A percentile compares a stretch with the other conserved stretches of the same genome.
Conservation (phyloP, 2,329 filamentous ascomycete genomes). For the Verticillium klebahnii region DNA sequence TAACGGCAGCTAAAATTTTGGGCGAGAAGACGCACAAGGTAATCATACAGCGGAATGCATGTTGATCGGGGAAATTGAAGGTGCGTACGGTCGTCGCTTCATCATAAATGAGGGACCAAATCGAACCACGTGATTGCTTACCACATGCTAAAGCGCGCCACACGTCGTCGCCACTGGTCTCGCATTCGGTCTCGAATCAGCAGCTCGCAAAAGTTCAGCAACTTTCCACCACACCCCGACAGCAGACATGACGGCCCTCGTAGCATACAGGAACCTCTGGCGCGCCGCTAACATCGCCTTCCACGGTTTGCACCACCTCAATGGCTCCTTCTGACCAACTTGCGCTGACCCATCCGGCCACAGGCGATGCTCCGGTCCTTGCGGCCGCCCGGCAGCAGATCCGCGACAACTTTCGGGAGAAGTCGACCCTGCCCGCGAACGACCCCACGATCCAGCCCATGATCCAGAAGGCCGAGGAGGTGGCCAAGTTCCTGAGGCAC, state of each 20-base stretch:
- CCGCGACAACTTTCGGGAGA: slow-evolving; percentile 67
- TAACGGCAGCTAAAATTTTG: too few species aligned
- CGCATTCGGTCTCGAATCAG: background rate
- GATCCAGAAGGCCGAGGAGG: slow-evolving; percentile 75
- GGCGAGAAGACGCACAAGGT: too few species aligned
- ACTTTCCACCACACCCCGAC: background rate
- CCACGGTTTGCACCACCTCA: slow-evolving; percentile 50
- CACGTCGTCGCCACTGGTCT: background rate
- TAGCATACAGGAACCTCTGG: slow-evolving; percentile 76
- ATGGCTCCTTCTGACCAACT: background rate
- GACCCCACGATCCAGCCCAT: slow-evolving; percentile 57
- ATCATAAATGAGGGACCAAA: background rate
- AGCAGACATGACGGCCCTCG: slow-evolving; percentile 53
- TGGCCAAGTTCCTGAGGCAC: slow-evolving; percentile 71
- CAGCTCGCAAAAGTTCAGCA: background rate
- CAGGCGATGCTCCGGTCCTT: slow-evolving; percentile 69
- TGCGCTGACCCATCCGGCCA: background rate
- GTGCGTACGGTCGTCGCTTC: background rate
- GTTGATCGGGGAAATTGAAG: too few species aligned
- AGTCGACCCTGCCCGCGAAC: slow-evolving; percentile 52
- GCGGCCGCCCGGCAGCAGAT: slow-evolving; percentile 68
- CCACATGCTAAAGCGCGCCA: background rate
- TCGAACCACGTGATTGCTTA: background rate
- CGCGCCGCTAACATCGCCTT: slow-evolving; percentile 82
- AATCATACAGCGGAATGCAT: too few species aligned